Evolutionary conservation across 805 yeast genomes (phyloP).

Genomic region (Ogataea salicorniae): DNA sequence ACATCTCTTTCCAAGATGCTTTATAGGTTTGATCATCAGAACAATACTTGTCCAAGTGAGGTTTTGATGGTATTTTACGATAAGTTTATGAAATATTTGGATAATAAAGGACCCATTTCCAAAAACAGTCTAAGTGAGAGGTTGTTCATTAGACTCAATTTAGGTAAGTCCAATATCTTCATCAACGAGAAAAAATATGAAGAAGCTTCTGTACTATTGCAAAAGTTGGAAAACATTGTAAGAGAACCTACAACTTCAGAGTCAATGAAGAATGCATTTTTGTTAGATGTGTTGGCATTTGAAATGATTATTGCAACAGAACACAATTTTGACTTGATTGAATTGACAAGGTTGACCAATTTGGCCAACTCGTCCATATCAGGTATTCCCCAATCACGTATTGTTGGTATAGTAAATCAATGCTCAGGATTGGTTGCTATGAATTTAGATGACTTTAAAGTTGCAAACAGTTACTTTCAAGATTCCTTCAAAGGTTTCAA

Average conservation of each 20-base stretch:
- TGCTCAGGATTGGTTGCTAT: conserved; percentile 70
- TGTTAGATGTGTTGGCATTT: conserved; percentile 61
- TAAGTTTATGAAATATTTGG: conserved; percentile 15
- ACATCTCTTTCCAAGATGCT: conserved; percentile 29
- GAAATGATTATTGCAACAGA: conserved; percentile 53
- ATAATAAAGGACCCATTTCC: conserved; percentile 10
- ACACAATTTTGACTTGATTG: conserved; percentile 28
- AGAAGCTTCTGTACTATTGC: conserved; percentile 33
- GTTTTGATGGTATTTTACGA: conserved; percentile 21
- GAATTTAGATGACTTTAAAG: conserved; percentile 51
- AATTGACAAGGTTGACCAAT: conserved; percentile 43
- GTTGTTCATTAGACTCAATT: conserved; percentile 42
- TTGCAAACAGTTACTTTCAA: conserved; percentile 45
- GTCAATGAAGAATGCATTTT: conserved; percentile 39
- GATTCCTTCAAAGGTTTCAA: conserved; percentile 46
- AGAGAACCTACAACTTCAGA: conserved; percentile 33
- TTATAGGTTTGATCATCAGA: conserved; percentile 23
- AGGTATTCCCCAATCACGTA: conserved; percentile 71
- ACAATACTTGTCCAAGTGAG: conserved; percentile 5
- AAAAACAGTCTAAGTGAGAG: conserved; percentile 28
- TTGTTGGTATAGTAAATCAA: conserved; percentile 69
- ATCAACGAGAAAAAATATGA: conserved; percentile 26
- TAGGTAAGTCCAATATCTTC: conserved; percentile 38
- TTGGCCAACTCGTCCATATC: conserved; percentile 44
- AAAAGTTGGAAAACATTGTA: conserved; percentile 34